phyloP scores from a whole-genome alignment of 2,329 filamentous ascomycete genomes.

The Hymenoscyphus infarciens region DNA sequence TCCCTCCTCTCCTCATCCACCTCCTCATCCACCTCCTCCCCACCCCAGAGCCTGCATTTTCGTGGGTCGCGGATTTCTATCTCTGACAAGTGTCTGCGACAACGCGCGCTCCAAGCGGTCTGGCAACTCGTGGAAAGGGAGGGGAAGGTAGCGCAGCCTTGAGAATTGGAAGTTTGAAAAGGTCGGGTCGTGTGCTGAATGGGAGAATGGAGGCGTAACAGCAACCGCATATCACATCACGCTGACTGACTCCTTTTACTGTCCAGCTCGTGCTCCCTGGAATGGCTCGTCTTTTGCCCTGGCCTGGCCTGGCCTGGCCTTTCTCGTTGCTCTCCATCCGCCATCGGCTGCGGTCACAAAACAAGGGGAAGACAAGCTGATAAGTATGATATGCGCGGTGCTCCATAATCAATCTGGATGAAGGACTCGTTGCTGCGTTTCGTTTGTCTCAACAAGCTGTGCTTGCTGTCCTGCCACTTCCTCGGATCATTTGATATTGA shows the following conservation, averaged over 20 bases:
- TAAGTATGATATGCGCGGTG: background rate
- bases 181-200: background rate
- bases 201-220: background rate
- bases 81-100: background rate
- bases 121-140: background rate
- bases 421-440: background rate
- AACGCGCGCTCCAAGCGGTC: background rate
- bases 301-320: background rate
- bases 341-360: background rate
- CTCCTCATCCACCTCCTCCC: background rate
- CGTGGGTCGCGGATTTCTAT: conserved; percentile 1
- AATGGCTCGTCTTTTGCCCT: background rate
- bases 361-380: background rate
- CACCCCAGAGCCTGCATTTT: background rate
- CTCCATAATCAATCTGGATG: background rate
- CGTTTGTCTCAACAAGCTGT: background rate
- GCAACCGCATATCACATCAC: background rate
- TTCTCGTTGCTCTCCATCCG: background rate
- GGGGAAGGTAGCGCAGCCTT: background rate
- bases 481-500: background rate
- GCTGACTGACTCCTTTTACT: background rate
- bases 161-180: background rate
- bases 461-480: background rate
- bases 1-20: background rate
- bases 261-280: background rate